Evolutionary conservation across 2,329 filamentous ascomycete genomes (phyloP), one percentile per base, ranked within the genome.

Genomic region (Penicillium sp.): DNA sequence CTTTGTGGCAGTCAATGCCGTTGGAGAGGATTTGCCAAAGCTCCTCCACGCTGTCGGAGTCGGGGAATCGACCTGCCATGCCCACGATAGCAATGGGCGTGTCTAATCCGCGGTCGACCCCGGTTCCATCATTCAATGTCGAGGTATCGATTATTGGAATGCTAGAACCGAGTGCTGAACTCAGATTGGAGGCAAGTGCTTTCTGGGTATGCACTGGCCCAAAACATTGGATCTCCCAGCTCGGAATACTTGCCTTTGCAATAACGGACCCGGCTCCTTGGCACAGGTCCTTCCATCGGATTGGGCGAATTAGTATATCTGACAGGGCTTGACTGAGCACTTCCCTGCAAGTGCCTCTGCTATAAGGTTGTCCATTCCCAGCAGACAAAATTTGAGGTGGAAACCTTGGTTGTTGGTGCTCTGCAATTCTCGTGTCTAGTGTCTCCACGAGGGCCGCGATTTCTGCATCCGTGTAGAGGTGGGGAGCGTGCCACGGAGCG

Each of bases 51-150:
- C 75, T 83, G 18, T 79, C 82, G 44, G 84, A 83, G 56, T 83
- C 81, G 1, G 86, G 86, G 65, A 88, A 87, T 31, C 86, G 79
- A 43, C 86, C 84, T 41, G 86, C 79, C 82, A 88, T 86, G 41
- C 89, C 88, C 19, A 93, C 83, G 53, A 93, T 88, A 53, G 88
- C 88, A 14, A 36, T 25, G 22, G 22, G 22, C 5, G 7, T 25
- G 22, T 25, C 22, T 4, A 25, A 25, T 8, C 22, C 22, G 5
- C 22, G 3, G 22, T 25, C 22, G 18, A 36, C 9, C 14, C 18
- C 16, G 34, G 41, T 36, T 36, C 16, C 22, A 25, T 5, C 22
- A 25, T 8, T 25, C 7, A 7, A 19, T 36, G 19, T 12, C 19
- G 34, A 36, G 34, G 22, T 25, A 25, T 25, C 22, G 7, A 7